Evolutionary conservation across 345 rosid genomes (phyloP).

Genomic region (Dipteronia dyeriana): DNA sequence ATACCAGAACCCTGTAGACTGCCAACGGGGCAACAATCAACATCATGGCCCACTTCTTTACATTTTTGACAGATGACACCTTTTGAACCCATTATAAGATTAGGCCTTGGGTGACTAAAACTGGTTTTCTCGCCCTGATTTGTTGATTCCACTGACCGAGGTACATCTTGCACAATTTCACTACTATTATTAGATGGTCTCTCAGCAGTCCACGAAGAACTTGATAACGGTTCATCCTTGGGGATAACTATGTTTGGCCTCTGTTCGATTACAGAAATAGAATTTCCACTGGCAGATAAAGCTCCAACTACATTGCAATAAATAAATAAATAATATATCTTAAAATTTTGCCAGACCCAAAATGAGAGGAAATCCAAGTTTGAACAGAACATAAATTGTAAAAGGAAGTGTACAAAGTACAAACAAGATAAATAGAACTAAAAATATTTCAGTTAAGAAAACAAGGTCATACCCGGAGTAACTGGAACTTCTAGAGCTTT

Average conservation of each 20-base stretch:
- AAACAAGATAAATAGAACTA: background rate
- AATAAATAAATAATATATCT: background rate
- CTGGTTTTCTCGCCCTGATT: slow-evolving; percentile 61
- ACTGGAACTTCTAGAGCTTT: slow-evolving; percentile 48
- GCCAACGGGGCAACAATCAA: slow-evolving; percentile 49
- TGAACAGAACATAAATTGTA: background rate
- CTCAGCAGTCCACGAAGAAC: slow-evolving; percentile 59
- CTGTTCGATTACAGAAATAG: slow-evolving; percentile 45
- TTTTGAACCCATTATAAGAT: slow-evolving; percentile 42
- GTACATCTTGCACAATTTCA: slow-evolving; percentile 57
- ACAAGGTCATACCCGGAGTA: slow-evolving; percentile 55
- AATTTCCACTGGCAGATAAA: slow-evolving; percentile 40
- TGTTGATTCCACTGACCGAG: slow-evolving; percentile 52
- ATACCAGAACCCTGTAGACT: slow-evolving; percentile 43
- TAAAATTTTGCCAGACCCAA: slow-evolving; percentile 7
- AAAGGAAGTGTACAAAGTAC: background rate
- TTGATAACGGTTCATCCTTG: slow-evolving; percentile 62
- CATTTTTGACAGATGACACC: slow-evolving; percentile 50
- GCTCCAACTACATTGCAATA: slow-evolving; percentile 46
- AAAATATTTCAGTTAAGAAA: slow-evolving; percentile 8
- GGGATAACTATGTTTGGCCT: slow-evolving; percentile 46
- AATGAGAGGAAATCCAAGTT: background rate
- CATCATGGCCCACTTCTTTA: slow-evolving; percentile 60
- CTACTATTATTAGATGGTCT: slow-evolving; percentile 36
- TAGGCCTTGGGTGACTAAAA: slow-evolving; percentile 47